Conservation (phyloP, 352 stramenopile genomes). For the Phytophthora multivora region DNA sequence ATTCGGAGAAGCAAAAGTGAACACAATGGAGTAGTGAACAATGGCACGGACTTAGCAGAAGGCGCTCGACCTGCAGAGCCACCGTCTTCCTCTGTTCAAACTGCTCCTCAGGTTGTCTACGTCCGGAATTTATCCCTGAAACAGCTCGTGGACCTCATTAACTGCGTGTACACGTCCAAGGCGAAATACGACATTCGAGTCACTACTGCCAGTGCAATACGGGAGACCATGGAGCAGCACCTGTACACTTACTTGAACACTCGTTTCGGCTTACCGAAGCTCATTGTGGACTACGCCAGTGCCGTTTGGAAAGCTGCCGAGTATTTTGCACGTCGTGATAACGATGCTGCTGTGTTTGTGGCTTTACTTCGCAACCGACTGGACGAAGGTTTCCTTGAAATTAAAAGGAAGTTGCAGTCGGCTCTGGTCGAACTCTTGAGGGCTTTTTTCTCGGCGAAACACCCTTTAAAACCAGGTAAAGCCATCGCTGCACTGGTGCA, state of each 20-base stretch:
- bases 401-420: conserved; percentile 78
- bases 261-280: conserved; percentile 74
- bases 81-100: neutral
- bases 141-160: conserved; percentile 76
- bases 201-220: conserved; percentile 44
- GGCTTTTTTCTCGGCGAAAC: conserved; percentile 70
- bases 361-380: conserved; percentile 78
- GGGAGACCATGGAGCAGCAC: conserved; percentile 90
- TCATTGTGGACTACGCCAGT: conserved; percentile 82
- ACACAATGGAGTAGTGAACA: neutral
- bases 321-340: conserved; percentile 51
- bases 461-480: conserved; percentile 70
- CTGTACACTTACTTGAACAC: conserved; percentile 91
- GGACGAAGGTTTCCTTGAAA: conserved; percentile 80
- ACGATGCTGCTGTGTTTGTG: conserved; percentile 82
- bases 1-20: conserved; percentile 32
- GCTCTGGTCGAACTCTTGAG: conserved; percentile 74
- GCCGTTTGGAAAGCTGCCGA: conserved; percentile 82
- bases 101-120: neutral
- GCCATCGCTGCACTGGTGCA: conserved; percentile 56
- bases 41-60: neutral
- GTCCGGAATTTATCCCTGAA: conserved; percentile 72
- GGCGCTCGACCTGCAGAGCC: conserved; percentile 13
- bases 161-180: conserved; percentile 78
- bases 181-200: conserved; percentile 64